phyloP scores from a whole-genome alignment of 805 yeast genomes.

The Deakozyma indianensis region DNA sequence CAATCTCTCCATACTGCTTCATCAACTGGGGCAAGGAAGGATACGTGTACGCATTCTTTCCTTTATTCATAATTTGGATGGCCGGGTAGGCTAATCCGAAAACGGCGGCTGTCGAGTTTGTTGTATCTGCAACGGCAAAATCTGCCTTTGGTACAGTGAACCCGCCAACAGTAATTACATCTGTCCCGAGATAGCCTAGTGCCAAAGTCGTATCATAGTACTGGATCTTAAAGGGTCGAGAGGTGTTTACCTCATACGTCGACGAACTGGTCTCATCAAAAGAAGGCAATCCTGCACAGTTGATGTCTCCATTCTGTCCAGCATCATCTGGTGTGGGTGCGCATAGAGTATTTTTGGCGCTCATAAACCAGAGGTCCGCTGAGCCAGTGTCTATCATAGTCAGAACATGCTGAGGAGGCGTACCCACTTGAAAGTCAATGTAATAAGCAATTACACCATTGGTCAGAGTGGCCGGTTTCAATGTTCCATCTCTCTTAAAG shows the following conservation, averaged over 20 bases:
- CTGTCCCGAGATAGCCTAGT: constrained; percentile 47
- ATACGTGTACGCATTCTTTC: constrained; percentile 20
- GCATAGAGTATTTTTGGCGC: constrained; percentile 31
- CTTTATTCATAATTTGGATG: background rate
- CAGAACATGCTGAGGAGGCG: constrained; percentile 35
- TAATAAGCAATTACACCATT: constrained; percentile 16
- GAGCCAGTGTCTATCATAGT: constrained; percentile 66
- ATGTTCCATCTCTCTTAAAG: background rate
- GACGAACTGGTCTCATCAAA: constrained; percentile 4
- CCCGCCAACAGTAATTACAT: constrained; percentile 39
- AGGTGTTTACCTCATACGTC: constrained; percentile 3
- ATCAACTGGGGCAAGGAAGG: constrained; percentile 47
- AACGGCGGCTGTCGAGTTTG: constrained; percentile 50
- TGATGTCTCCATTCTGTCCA: background rate
- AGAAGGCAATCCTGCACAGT: constrained; percentile 1
- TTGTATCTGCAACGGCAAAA: constrained; percentile 58
- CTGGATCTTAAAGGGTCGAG: constrained; percentile 12
- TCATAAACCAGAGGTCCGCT: constrained; percentile 54
- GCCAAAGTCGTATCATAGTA: constrained; percentile 36
- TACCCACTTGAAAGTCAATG: constrained; percentile 33
- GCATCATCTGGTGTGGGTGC: constrained; percentile 5
- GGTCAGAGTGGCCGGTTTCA: constrained; percentile 4
- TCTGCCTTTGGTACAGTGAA: constrained; percentile 37
- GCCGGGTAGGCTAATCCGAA: constrained; percentile 24
- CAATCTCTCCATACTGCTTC: constrained; percentile 29